Conservation (phyloP, 2,329 filamentous ascomycete species). For the Sclerotinia minor region DNA sequence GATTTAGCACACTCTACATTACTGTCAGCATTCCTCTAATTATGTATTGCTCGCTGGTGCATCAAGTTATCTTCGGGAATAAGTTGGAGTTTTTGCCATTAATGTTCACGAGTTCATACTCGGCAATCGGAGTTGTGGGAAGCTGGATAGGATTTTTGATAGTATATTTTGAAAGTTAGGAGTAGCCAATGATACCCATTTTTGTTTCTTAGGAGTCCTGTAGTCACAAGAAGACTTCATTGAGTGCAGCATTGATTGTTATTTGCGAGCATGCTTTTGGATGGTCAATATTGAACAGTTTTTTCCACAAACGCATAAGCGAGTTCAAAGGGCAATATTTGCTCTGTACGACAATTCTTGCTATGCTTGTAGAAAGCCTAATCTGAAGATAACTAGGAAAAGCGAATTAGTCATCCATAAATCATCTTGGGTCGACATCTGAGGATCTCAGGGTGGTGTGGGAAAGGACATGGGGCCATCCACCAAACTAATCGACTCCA, state of each 20-base stretch:
- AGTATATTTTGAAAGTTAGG: slow-evolving; percentile 69
- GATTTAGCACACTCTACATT: slow-evolving; percentile 88
- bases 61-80: slow-evolving; percentile 79
- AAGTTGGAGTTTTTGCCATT: slow-evolving; percentile 86
- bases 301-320: slow-evolving; percentile 1
- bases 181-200: slow-evolving; percentile 30
- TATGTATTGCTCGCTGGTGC: slow-evolving; percentile 81
- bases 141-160: slow-evolving; percentile 95
- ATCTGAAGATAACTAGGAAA: background rate
- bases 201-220: slow-evolving; percentile 12
- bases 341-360: background rate
- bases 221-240: background rate
- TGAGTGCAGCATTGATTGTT: background rate
- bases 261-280: background rate
- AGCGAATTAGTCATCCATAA: background rate
- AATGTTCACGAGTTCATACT: slow-evolving; percentile 97
- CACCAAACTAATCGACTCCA: background rate
- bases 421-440: background rate
- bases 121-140: slow-evolving; percentile 88
- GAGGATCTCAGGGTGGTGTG: background rate
- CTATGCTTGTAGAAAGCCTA: background rate
- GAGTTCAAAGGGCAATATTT: background rate
- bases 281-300: background rate
- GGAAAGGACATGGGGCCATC: background rate
- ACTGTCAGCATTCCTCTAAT: slow-evolving; percentile 86